Percentiles rank a stretch among this genome's conserved stretches.
Evolutionary conservation across 2,329 filamentous ascomycete species (phyloP).

Genomic region (Juglanconis sp.): DNA sequence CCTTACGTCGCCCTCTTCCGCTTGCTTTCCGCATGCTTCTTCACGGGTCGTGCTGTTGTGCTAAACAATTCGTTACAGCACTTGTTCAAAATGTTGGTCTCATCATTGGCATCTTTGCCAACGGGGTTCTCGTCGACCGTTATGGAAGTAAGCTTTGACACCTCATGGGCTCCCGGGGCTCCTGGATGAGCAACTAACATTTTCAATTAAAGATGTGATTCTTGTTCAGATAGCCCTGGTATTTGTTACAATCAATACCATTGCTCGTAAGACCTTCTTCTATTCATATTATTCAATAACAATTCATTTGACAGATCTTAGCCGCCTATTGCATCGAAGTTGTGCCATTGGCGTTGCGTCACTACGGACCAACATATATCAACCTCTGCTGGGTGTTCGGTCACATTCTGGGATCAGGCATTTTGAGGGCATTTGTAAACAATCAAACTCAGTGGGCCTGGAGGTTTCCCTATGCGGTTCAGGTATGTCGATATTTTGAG

Average conservation of each 20-base stretch:
- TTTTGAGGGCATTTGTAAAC: not conserved
- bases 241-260: conserved; percentile 2
- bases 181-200: not conserved
- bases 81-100: conserved; percentile 3
- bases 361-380: conserved; percentile 4
- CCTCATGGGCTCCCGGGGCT: not conserved
- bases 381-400: conserved; percentile 4
- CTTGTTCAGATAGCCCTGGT: conserved; percentile 1
- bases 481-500: not conserved
- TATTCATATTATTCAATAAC: not conserved
- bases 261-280: not conserved
- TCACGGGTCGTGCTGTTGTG: not conserved
- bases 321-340: conserved; percentile 2
- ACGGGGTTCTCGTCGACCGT: not conserved
- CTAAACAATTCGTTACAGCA: not conserved
- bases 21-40: not conserved
- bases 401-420: not conserved
- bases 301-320: not conserved
- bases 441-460: conserved; percentile 1
- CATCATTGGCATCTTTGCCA: conserved; percentile 3
- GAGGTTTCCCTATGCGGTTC: not conserved
- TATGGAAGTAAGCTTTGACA: not conserved
- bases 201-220: not conserved
- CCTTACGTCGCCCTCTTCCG: not conserved
- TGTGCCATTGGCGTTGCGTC: not conserved